These are phyloP conservation scores for Salvia hispanica DNA, from an alignment of 257 asterid genomes.

Conservation along the genomic window DNA sequence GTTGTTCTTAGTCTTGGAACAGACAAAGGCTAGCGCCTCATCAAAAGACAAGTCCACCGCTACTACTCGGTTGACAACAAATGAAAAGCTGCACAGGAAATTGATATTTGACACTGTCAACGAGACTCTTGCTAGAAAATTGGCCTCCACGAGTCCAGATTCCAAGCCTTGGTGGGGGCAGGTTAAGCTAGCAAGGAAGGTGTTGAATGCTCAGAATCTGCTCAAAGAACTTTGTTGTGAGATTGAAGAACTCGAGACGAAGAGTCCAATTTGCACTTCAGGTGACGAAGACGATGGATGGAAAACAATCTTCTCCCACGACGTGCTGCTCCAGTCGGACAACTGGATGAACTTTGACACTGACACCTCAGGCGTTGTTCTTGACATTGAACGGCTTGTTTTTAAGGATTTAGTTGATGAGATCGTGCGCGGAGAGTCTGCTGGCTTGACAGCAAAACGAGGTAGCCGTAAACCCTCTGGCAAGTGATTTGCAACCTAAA, in stretches of 20 bases:
- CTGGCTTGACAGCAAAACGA: constrained; percentile 46
- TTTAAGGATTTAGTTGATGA: constrained; percentile 82
- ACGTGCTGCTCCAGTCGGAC: constrained; percentile 53
- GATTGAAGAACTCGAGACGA: constrained; percentile 57
- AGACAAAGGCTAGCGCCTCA: constrained; percentile 61
- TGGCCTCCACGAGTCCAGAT: constrained; percentile 32
- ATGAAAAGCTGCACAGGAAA: constrained; percentile 60
- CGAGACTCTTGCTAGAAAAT: constrained; percentile 67
- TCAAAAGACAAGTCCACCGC: constrained; percentile 36
- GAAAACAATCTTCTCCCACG: constrained; percentile 57
- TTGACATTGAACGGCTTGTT: constrained; percentile 73
- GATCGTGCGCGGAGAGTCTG: constrained; percentile 64
- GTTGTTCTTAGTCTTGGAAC: constrained; percentile 82
- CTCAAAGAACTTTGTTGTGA: constrained; percentile 73
- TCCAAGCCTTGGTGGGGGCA: constrained; percentile 47
- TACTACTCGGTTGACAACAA: constrained; percentile 34
- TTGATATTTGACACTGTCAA: constrained; percentile 72
- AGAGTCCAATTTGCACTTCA: constrained; percentile 40
- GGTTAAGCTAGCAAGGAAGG: constrained; percentile 38
- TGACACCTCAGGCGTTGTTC: constrained; percentile 61
- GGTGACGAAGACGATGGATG: constrained; percentile 62
- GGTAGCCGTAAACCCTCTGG: constrained; percentile 50
- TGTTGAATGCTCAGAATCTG: constrained; percentile 70
- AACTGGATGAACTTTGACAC: constrained; percentile 53
- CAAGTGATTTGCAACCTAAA: constrained; percentile 35